Evolutionary conservation across 352 stramenopile genomes (phyloP).

Genomic region (Pythium pyrilobum): DNA sequence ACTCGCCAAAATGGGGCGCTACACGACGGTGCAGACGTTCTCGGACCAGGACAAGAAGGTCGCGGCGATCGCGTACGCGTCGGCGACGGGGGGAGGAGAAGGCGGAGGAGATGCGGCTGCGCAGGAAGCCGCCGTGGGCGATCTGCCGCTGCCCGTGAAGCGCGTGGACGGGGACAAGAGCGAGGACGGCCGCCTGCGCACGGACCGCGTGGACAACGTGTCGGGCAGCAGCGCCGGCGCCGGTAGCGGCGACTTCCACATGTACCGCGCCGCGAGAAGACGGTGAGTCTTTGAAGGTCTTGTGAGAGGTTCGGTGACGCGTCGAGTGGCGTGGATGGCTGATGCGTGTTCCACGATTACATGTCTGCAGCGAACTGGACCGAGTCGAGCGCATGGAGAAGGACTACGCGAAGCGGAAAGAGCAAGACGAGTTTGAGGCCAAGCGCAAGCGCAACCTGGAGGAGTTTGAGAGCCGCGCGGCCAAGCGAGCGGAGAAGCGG

Average conservation of each 20-base stretch:
- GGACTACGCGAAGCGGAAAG: slow-evolving; percentile 58
- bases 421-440: slow-evolving; percentile 59
- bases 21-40: slow-evolving; percentile 83
- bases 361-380: slow-evolving; percentile 78
- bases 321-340: not conserved
- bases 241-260: slow-evolving; percentile 95
- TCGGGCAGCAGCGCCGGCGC: slow-evolving; percentile 93
- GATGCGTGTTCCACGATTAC: not conserved
- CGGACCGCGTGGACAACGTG: slow-evolving; percentile 92
- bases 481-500: slow-evolving; percentile 76
- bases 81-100: not conserved
- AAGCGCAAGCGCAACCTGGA: slow-evolving; percentile 58
- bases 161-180: slow-evolving; percentile 7
- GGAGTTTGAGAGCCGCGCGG: slow-evolving; percentile 61
- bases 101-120: not conserved
- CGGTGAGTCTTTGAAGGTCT: slow-evolving; percentile 24
- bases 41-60: slow-evolving; percentile 75
- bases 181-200: slow-evolving; percentile 32
- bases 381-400: slow-evolving; percentile 89
- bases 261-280: slow-evolving; percentile 92
- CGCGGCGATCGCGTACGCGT: slow-evolving; percentile 54
- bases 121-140: not conserved
- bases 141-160: not conserved
- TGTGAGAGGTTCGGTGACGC: too few relatives aligned
- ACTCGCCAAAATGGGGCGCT: slow-evolving; percentile 44